These are phyloP conservation scores for Cucurbita moschata DNA, from an alignment of 306 rosid genomes.

Conservation along the genomic window DNA sequence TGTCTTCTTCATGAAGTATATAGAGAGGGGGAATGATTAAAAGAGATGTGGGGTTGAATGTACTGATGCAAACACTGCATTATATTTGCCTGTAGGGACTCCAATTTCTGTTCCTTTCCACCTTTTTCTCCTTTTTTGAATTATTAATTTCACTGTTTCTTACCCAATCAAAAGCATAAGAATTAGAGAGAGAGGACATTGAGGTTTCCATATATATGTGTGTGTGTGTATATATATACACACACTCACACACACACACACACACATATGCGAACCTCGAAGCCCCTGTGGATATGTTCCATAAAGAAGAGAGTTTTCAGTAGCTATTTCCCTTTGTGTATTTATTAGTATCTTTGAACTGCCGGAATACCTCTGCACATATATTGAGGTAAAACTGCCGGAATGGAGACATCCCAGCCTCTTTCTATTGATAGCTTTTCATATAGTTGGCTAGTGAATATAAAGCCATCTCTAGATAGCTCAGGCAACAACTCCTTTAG, in stretches of 20 bases:
- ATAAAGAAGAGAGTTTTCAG: slow-evolving; percentile 17
- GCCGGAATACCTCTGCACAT: not conserved
- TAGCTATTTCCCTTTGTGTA: slow-evolving; percentile 11
- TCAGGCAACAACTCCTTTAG: slow-evolving; percentile 45
- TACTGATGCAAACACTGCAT: slow-evolving; percentile 41
- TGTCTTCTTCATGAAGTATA: slow-evolving; percentile 20
- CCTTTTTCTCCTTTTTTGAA: slow-evolving; percentile 29
- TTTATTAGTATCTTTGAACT: slow-evolving; percentile 4
- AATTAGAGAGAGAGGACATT: slow-evolving; percentile 48
- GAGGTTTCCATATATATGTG: slow-evolving; percentile 3
- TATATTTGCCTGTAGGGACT: slow-evolving; percentile 59
- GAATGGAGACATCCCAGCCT: slow-evolving; percentile 79
- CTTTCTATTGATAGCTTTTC: slow-evolving; percentile 94
- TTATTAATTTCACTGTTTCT: slow-evolving; percentile 57
- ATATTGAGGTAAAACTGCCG: slow-evolving; percentile 8
- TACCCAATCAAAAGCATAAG: slow-evolving; percentile 60
- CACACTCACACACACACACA: not conserved
- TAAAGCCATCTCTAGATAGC: slow-evolving; percentile 67
- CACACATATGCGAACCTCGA: not conserved
- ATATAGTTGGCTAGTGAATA: slow-evolving; percentile 85
- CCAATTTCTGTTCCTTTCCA: slow-evolving; percentile 37
- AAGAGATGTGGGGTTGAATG: slow-evolving; percentile 38
- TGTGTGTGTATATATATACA: not conserved
- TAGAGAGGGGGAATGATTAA: slow-evolving; percentile 38
- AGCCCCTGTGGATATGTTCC: slow-evolving; percentile 20